These are phyloP conservation scores for Scheffersomyces lignicola DNA, from an alignment of 1,139 yeast genomes.

Conservation along the genomic window DNA sequence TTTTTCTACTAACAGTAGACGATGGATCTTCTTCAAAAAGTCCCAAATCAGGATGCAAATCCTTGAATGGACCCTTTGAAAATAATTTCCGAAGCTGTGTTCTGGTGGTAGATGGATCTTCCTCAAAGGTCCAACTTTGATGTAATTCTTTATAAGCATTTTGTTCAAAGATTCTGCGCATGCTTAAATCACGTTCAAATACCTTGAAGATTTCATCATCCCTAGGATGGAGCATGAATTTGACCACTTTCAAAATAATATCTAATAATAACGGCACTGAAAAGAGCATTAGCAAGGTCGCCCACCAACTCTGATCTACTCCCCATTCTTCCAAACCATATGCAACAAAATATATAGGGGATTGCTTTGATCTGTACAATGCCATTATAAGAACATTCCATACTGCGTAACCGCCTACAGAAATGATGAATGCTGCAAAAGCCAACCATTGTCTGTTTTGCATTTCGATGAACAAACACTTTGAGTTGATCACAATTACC, in stretches of 20 bases:
- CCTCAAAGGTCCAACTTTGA: slow-evolving; percentile 78
- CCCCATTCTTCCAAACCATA: slow-evolving; percentile 79
- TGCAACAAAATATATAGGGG: slow-evolving; percentile 70
- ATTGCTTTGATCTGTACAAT: slow-evolving; percentile 57
- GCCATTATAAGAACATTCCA: slow-evolving; percentile 82
- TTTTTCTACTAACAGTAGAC: slow-evolving; percentile 42
- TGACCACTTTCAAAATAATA: slow-evolving; percentile 56
- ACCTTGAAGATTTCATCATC: slow-evolving; percentile 81
- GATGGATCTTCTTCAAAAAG: slow-evolving; percentile 1
- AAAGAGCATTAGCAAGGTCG: slow-evolving; percentile 56
- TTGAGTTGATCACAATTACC: slow-evolving; percentile 70
- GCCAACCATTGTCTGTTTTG: slow-evolving; percentile 75
- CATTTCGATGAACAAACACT: slow-evolving; percentile 82
- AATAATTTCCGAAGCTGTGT: slow-evolving; percentile 13
- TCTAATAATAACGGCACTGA: slow-evolving; percentile 68
- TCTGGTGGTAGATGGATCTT: slow-evolving; percentile 36
- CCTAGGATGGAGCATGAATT: slow-evolving; percentile 58
- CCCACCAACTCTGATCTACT: slow-evolving; percentile 82
- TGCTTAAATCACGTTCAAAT: slow-evolving; percentile 66
- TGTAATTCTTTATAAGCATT: slow-evolving; percentile 70
- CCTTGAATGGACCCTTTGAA: slow-evolving; percentile 7
- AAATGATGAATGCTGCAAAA: slow-evolving; percentile 67
- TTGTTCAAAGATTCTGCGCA: slow-evolving; percentile 70
- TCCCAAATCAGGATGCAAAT: slow-evolving; percentile 1
- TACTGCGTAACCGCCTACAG: slow-evolving; percentile 82